Evolutionary conservation across 2,329 filamentous ascomycete genomes (phyloP), one percentile per base, ranked within the genome.

Genomic region (Colletotrichum cuscutae): DNA sequence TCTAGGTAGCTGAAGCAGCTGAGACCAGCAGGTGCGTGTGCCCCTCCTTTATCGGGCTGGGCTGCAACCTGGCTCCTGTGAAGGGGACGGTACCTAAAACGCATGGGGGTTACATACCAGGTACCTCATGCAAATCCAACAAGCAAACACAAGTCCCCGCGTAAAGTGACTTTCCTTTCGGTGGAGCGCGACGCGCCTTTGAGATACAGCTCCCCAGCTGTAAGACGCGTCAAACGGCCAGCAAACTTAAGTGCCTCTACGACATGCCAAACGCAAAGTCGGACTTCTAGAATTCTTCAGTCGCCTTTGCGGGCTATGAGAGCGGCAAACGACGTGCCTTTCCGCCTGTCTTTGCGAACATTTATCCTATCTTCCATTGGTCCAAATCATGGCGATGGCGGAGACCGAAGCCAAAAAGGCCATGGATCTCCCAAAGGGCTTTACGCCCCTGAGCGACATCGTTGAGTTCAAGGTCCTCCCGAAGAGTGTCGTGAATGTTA

Each of bases 401-500:
- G 42, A 54, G n/a, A 49, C 49, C 22, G 42, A 19, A 9, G 37
- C 49, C 22, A 54, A 52, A 9, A 37, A 26, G 24, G 42, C 28
- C 15, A 52, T 72, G 54, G 60, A 59, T 46, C 76, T 84, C 19
- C 86, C 86, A 3, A 68, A 79, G 2, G 81, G 81, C 49, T 89
- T 89, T 76, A 77, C 70, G 8, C 65, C 78, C 13, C 80, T 87
- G 76, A 78, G 82, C 74, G 79, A 85, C 35, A 78, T 90, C 24
- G 77, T 90, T 73, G 81, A 87, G 63, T 81, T 80, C 24, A 78
- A 80, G 28, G 68, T 81, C 58, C 59, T 75, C 9, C 19, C 76
- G 30, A 75, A 78, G 32, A 76, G 54, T 2, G 71, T 83, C 6
- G 84, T 91, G 75, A 92, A 85, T 81, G 82, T 97, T 53, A 87